phyloP scores from a whole-genome alignment of 2,329 filamentous ascomycete genomes.

The Fusarium temperatum region DNA sequence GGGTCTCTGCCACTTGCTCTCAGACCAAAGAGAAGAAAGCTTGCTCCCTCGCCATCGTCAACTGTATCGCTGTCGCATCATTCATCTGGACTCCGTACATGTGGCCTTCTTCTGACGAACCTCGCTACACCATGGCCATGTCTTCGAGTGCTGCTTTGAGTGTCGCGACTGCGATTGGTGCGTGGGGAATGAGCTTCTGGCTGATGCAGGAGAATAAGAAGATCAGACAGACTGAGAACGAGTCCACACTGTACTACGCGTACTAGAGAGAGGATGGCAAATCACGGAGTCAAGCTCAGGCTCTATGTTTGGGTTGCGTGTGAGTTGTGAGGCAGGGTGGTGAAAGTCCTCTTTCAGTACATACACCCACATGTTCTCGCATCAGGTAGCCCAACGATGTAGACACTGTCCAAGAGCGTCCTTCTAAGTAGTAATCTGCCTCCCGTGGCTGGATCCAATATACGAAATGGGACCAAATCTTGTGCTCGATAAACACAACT shows the following conservation, averaged over 20 bases:
- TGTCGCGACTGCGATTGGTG: slow-evolving; percentile 47
- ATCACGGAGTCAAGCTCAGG: no score
- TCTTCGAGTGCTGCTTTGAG: slow-evolving; percentile 34
- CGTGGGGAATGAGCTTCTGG: slow-evolving; percentile 50
- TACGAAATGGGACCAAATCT: no score
- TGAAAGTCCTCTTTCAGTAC: fast-evolving
- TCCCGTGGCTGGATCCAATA: no score
- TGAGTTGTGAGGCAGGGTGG: no score
- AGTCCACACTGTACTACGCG: slow-evolving; percentile 41
- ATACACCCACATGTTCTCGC: fast-evolving
- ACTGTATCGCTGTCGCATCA: slow-evolving; percentile 20
- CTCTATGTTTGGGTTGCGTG: fast-evolving
- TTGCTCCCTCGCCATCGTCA: slow-evolving; percentile 32
- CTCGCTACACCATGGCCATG: slow-evolving; percentile 32
- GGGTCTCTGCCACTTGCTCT: slow-evolving; percentile 52
- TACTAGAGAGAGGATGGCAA: slow-evolving; percentile 10
- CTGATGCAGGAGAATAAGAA: slow-evolving; percentile 49
- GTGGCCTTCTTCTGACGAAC: slow-evolving; percentile 20
- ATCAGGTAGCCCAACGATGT: no score
- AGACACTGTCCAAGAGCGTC: no score
- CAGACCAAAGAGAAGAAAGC: slow-evolving; percentile 58
- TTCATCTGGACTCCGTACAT: slow-evolving; percentile 29
- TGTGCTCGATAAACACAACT: no score
- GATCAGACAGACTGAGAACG: slow-evolving; percentile 37
- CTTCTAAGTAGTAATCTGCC: no score